These are phyloP conservation scores for Cladosporium sp. DNA, from an alignment of 2,329 filamentous ascomycete genomes.

Conservation along the genomic window DNA sequence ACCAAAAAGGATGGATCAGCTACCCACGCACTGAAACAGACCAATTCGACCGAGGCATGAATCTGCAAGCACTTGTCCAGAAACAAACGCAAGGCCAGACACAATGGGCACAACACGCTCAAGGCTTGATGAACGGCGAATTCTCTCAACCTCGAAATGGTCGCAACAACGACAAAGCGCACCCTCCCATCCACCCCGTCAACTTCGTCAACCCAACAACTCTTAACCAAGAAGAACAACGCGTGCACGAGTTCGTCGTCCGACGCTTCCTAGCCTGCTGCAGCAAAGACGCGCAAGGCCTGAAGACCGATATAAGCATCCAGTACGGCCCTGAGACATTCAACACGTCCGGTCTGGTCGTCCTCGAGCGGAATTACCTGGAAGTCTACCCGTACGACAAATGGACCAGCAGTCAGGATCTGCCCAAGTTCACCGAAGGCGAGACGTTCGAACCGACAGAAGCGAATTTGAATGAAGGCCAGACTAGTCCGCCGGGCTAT, in stretches of 20 bases:
- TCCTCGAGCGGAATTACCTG: slow-evolving; percentile 86
- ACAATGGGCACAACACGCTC: slow-evolving; percentile 78
- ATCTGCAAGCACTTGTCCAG: slow-evolving; percentile 72
- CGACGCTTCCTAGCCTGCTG: slow-evolving; percentile 93
- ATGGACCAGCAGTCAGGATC: slow-evolving; percentile 81
- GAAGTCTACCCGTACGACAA: slow-evolving; percentile 96
- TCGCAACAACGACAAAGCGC: slow-evolving; percentile 89
- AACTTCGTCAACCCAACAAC: slow-evolving; percentile 66
- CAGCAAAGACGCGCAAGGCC: slow-evolving; percentile 86
- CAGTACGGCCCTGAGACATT: slow-evolving; percentile 81
- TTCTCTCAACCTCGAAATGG: slow-evolving; percentile 81
- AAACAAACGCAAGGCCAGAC: slow-evolving; percentile 71
- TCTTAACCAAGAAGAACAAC: slow-evolving; percentile 59
- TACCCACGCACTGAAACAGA: slow-evolving; percentile 98
- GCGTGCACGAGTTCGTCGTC: slow-evolving; percentile 88
- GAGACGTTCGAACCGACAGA: slow-evolving; percentile 86
- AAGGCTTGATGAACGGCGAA: slow-evolving; percentile 65
- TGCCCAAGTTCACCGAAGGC: slow-evolving; percentile 74
- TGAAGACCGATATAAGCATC: slow-evolving; percentile 80
- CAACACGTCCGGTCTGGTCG: slow-evolving; percentile 74
- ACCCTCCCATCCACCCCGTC: slow-evolving; percentile 94
- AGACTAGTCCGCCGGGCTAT: slow-evolving; percentile 79
- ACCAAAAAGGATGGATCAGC: slow-evolving; percentile 93
- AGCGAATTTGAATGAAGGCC: slow-evolving; percentile 85
- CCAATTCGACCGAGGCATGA: slow-evolving; percentile 86